A percentile compares a stretch with the other conserved stretches of the same genome.
phyloP scores from a whole-genome alignment of 176 grass and related monocot genomes.

The Aegilops speltoides region DNA sequence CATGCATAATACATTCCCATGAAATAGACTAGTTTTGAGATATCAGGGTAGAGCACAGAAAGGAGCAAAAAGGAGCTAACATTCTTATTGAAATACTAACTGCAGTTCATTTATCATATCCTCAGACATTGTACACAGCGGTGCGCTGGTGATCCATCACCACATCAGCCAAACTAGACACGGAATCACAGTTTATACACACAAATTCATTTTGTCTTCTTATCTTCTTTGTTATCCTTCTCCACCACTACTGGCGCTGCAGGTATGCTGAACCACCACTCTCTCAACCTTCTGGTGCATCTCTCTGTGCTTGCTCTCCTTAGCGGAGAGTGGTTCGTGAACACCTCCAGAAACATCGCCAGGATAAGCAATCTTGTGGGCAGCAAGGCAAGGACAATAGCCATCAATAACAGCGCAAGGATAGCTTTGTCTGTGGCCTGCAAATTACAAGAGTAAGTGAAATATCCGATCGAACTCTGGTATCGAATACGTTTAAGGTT shows the following conservation, averaged over 20 bases:
- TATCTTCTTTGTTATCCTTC: conserved; percentile 74
- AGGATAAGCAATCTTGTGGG: conserved; percentile 60
- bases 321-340: conserved; percentile 68
- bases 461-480: not conserved
- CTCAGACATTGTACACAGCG: conserved; percentile 13
- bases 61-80: not conserved
- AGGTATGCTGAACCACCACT: conserved; percentile 99
- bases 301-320: conserved; percentile 77
- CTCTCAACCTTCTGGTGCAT: conserved; percentile 79
- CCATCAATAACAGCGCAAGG: conserved; percentile 60
- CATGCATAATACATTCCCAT: not conserved
- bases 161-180: conserved; percentile 1
- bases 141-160: not conserved
- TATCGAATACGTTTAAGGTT: not conserved
- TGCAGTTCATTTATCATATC: not conserved
- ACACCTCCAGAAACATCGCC: conserved; percentile 75
- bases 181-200: conserved; percentile 7
- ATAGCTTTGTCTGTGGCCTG: conserved; percentile 82
- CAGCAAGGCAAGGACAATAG: conserved; percentile 56
- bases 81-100: conserved; percentile 9
- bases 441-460: not conserved
- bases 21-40: not conserved
- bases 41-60: not conserved
- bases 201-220: conserved; percentile 65
- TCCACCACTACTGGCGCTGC: conserved; percentile 92